Base-by-base conservation (phyloP, 116 monocot genomes). In the Dioscorea cayenensis region DNA sequence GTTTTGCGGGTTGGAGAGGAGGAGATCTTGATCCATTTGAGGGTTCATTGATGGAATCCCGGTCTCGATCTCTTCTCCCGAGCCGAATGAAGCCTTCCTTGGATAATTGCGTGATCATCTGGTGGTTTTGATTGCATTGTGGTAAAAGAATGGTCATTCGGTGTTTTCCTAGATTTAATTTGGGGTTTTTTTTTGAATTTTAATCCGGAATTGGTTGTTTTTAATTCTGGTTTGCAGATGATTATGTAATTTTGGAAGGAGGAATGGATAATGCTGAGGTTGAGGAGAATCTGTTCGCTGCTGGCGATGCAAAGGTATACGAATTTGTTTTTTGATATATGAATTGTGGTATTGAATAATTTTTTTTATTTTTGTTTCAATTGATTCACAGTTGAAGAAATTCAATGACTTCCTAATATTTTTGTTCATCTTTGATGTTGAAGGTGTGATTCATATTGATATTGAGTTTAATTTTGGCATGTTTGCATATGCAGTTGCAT, bases 221-320 rank as follows among this genome's bases (percentile, higher is more conserved):
- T 55, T 12, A 16, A 16, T 55, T 55, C 55, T 55, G 13, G 16
- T 51, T 51, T 14, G 55, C 66, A 72, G 82, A 36, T 73, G 70
- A 79, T 20, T 66, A 75, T 67, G 58, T 68, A 63, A 43, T 67
- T 43, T 66, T 10, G 32, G 71, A 36, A 66, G 64, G 77, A 50
- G 65, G 5, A 19, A 86, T 87, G 93, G 89, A 89, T 63, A 32
- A 71, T 59, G 70, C 74, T 5, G 93, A 89, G 32, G 68, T 72
- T 27, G 93, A 93, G 51, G 89, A 93, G 71, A 93, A 77, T 77
- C 72, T 83, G 21, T 84, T 87, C 66, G 59, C 82, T 21, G 64
- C 75, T 14, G 66, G 82, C 49, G 89, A 93, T 83, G 89, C 87
- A n/a, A 93, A 93, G 89, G 93, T 93, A 78, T 61, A 20, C 14